These are phyloP conservation scores for Fraxinus quadrangulata DNA, from an alignment of 257 asterid genomes.

Conservation along the genomic window DNA sequence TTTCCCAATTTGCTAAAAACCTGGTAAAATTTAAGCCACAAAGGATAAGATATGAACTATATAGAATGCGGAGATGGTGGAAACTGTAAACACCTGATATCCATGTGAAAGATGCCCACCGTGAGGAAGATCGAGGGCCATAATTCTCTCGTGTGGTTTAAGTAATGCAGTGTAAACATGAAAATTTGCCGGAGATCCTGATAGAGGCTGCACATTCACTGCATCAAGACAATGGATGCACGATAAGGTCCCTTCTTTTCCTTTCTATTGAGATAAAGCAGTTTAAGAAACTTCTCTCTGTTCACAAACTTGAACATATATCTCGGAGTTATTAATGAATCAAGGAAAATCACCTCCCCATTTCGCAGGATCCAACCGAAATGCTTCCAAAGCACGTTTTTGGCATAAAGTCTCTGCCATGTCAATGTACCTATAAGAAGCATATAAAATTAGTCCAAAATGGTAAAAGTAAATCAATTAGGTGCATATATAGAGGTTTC, in stretches of 20 bases:
- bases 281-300: no score
- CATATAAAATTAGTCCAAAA: background rate
- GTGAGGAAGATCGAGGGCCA: conserved; percentile 97
- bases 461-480: background rate
- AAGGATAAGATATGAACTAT: no score
- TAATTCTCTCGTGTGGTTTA: conserved; percentile 86
- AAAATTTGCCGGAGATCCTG: conserved; percentile 86
- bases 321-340: no score
- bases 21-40: no score
- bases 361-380: conserved; percentile 84
- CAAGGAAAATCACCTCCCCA: conserved; percentile 75
- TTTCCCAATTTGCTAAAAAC: no score
- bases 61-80: no score
- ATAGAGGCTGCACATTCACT: conserved; percentile 89
- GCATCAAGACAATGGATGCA: conserved; percentile 28
- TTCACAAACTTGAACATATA: no score
- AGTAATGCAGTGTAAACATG: conserved; percentile 87
- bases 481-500: background rate
- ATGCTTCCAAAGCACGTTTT: conserved; percentile 82
- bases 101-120: conserved; percentile 98
- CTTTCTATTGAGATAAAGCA: no score
- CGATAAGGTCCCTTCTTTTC: conserved; percentile 4
- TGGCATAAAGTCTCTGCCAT: conserved; percentile 92
- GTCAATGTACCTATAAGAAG: conserved; percentile 63
- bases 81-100: conserved; percentile 49